Percentiles rank a stretch among this genome's conserved stretches.
These are phyloP conservation scores for Verticillium isaacii DNA, from an alignment of 2,329 filamentous ascomycete species.

Conservation along the genomic window DNA sequence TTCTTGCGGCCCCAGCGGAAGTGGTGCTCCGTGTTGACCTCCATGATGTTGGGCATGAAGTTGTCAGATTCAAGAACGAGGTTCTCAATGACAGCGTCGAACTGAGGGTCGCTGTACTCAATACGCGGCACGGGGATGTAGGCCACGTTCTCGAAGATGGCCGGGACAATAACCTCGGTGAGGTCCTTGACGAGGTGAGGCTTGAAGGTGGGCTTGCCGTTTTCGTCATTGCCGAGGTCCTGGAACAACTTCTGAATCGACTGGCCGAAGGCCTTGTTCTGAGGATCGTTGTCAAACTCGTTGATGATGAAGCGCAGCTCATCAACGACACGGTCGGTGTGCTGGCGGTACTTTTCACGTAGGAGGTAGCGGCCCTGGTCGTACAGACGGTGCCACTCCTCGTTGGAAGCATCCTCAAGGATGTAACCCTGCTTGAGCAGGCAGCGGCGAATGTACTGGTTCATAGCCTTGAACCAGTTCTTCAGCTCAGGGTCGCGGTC, in stretches of 20 bases:
- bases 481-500: conserved; percentile 82
- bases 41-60: conserved; percentile 86
- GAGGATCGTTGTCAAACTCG: conserved; percentile 83
- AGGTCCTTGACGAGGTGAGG: conserved; percentile 87
- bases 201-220: conserved; percentile 87
- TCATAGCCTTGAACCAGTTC: conserved; percentile 78
- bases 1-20: conserved; percentile 93
- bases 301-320: conserved; percentile 86
- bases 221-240: conserved; percentile 79
- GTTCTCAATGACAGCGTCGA: conserved; percentile 91
- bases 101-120: conserved; percentile 78
- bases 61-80: conserved; percentile 95
- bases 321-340: conserved; percentile 82
- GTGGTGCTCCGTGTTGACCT: conserved; percentile 89
- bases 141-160: conserved; percentile 74
- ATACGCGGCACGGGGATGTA: conserved; percentile 94
- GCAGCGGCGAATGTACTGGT: conserved; percentile 75
- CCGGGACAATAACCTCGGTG: conserved; percentile 79
- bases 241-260: conserved; percentile 81
- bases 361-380: conserved; percentile 83
- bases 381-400: conserved; percentile 80
- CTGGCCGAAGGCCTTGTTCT: conserved; percentile 76
- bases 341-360: conserved; percentile 78
- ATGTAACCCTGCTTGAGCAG: conserved; percentile 89
- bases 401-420: conserved; percentile 72